Evolutionary conservation across 257 asterid genomes (phyloP).

Genomic region (Oldenlandia corymbosa): DNA sequence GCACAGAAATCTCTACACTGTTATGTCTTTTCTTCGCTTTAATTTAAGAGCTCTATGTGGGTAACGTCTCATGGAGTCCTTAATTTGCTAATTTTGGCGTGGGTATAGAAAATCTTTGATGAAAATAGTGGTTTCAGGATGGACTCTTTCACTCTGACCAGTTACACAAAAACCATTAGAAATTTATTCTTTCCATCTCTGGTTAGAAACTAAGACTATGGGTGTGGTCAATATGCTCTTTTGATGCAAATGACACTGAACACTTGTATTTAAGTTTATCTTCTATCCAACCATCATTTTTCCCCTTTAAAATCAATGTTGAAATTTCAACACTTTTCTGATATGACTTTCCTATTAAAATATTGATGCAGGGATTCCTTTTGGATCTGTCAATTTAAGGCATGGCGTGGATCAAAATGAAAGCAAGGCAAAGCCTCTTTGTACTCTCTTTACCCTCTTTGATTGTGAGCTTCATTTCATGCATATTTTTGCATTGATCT

Average conservation of each 20-base stretch:
- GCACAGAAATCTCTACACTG: too few relatives aligned
- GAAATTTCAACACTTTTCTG: background rate
- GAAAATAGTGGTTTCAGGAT: too few relatives aligned
- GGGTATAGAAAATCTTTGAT: background rate
- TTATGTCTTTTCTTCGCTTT: too few relatives aligned
- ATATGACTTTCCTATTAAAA: slow-evolving; percentile 1
- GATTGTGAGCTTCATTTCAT: slow-evolving; percentile 20
- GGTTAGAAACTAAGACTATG: background rate
- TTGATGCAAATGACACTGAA: background rate
- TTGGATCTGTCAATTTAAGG: slow-evolving; percentile 91
- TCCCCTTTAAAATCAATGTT: background rate
- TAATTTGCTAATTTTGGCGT: background rate
- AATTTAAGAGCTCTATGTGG: background rate
- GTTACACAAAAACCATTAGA: too few relatives aligned
- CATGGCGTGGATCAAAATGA: slow-evolving; percentile 94
- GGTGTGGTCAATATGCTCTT: background rate
- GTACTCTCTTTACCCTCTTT: slow-evolving; percentile 56
- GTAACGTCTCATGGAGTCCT: background rate
- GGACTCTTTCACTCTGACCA: too few relatives aligned
- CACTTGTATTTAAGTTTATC: too few relatives aligned
- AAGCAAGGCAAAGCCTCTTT: slow-evolving; percentile 93
- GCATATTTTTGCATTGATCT: slow-evolving; percentile 11
- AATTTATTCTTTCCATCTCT: background rate
- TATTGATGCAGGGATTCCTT: slow-evolving; percentile 84
- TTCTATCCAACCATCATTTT: background rate